Evolutionary conservation across 441 rosid genomes (phyloP).

Genomic region (Lepidium campestre): DNA sequence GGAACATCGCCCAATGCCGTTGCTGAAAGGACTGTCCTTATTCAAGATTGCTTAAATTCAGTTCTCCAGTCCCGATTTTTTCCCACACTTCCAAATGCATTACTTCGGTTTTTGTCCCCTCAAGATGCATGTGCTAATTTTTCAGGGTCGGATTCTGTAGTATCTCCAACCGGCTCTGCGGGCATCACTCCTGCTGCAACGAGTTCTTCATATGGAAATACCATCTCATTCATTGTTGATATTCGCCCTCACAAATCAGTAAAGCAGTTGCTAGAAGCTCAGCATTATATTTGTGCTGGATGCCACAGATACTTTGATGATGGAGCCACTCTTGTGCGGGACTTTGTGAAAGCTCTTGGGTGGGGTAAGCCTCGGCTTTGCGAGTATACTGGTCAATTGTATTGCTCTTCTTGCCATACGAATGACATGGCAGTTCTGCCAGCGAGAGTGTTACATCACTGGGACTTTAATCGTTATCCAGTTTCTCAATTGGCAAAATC

Average conservation of each 20-base stretch:
- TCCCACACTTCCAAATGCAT: conserved; percentile 57
- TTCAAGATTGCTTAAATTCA: conserved; percentile 80
- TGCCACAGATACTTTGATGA: conserved; percentile 86
- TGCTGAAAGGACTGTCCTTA: conserved; percentile 77
- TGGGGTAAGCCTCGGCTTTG: conserved; percentile 94
- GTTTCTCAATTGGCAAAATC: conserved; percentile 93
- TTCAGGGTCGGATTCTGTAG: conserved; percentile 33
- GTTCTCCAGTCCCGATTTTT: conserved; percentile 54
- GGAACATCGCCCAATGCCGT: conserved; percentile 83
- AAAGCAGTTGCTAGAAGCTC: conserved; percentile 78
- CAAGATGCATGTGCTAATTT: conserved; percentile 52
- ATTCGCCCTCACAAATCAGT: conserved; percentile 54
- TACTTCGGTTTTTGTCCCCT: conserved; percentile 72
- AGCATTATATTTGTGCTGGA: conserved; percentile 85
- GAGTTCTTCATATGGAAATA: conserved; percentile 65
- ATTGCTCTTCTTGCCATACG: conserved; percentile 86
- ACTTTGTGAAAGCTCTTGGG: conserved; percentile 77
- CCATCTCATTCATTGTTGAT: conserved; percentile 81
- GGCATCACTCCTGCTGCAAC: conserved; percentile 31
- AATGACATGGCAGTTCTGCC: conserved; percentile 86
- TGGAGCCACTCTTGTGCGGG: conserved; percentile 66
- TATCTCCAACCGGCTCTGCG: conserved; percentile 35
- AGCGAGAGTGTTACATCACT: conserved; percentile 81
- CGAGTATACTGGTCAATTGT: conserved; percentile 85
- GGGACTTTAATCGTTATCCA: conserved; percentile 84